Conservation (phyloP, 352 stramenopile species). For the Pythium brachiatum region DNA sequence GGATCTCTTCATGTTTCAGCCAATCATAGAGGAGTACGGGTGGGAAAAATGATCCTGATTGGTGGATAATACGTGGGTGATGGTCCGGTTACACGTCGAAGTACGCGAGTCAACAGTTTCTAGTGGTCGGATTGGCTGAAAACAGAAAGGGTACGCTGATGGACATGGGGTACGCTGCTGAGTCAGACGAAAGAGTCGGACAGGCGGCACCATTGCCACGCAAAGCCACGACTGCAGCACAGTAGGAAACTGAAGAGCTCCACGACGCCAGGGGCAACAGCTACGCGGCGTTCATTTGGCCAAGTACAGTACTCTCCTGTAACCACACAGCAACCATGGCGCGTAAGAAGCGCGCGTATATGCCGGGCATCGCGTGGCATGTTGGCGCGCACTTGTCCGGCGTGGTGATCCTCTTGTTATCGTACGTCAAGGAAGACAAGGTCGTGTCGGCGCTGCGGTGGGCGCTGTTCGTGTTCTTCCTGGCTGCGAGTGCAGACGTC, state of each 20-base stretch:
- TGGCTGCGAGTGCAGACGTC: conserved; percentile 53
- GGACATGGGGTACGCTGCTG: not conserved
- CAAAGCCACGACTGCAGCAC: not conserved
- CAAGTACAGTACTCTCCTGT: no score
- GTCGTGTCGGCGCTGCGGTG: conserved; percentile 41
- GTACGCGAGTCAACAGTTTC: conserved; percentile 7
- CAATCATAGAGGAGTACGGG: conserved; percentile 10
- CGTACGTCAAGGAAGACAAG: conserved; percentile 37
- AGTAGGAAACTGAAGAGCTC: not conserved
- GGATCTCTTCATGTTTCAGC: conserved; percentile 1
- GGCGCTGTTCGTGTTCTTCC: conserved; percentile 54
- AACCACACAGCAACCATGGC: conserved; percentile 9
- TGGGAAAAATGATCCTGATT: conserved; percentile 5
- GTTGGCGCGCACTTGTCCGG: conserved; percentile 35
- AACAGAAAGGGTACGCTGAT: not conserved
- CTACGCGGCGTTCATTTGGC: not conserved
- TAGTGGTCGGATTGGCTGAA: conserved; percentile 12
- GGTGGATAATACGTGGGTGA: conserved; percentile 5
- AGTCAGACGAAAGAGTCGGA: conserved; percentile 8
- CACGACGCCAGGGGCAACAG: not conserved
- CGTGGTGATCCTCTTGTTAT: conserved; percentile 44
- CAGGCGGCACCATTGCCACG: conserved; percentile 10
- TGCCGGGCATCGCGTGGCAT: conserved; percentile 24
- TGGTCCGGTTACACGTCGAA: conserved; percentile 9
- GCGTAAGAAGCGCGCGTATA: conserved; percentile 20